A percentile compares a stretch with the other conserved stretches of the same genome.
Evolutionary conservation across 1,284 basidiomycete genomes (phyloP).

Genomic region (Ganoderma lingzhi): DNA sequence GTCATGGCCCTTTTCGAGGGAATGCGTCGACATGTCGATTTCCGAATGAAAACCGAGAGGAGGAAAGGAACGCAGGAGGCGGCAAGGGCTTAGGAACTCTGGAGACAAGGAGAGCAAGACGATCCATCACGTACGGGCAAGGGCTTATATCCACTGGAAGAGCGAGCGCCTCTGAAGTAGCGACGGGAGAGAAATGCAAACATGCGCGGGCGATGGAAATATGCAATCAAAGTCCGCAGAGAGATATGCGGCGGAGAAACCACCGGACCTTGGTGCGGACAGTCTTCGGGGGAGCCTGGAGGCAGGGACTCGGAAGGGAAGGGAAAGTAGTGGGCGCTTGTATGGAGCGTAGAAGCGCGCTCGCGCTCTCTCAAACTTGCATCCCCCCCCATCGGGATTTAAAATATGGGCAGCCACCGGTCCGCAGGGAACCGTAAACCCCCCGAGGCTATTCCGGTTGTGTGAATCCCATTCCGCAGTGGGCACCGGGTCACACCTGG

Average conservation of each 20-base stretch:
- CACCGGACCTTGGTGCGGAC: constrained; percentile 9
- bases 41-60: background rate
- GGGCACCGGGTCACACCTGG: background rate
- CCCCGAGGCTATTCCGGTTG: background rate
- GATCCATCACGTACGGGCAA: constrained; percentile 27
- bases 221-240: background rate
- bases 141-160: constrained; percentile 27
- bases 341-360: background rate
- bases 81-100: constrained; percentile 21
- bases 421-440: background rate
- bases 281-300: constrained; percentile 6
- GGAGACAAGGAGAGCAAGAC: constrained; percentile 18
- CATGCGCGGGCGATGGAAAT: constrained; percentile 4
- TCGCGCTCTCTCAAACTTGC: background rate
- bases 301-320: background rate
- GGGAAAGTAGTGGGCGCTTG: background rate
- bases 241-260: constrained; percentile 12
- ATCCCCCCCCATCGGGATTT: background rate
- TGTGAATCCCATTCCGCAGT: background rate
- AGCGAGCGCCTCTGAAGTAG: constrained; percentile 14
- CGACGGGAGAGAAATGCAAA: constrained; percentile 16
- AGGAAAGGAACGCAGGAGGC: background rate
- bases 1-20: constrained; percentile 23
- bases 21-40: constrained; percentile 23
- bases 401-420: background rate